These are phyloP conservation scores for Pestalotiopsis fici DNA, from an alignment of 2,329 filamentous ascomycete species.

Conservation along the genomic window DNA sequence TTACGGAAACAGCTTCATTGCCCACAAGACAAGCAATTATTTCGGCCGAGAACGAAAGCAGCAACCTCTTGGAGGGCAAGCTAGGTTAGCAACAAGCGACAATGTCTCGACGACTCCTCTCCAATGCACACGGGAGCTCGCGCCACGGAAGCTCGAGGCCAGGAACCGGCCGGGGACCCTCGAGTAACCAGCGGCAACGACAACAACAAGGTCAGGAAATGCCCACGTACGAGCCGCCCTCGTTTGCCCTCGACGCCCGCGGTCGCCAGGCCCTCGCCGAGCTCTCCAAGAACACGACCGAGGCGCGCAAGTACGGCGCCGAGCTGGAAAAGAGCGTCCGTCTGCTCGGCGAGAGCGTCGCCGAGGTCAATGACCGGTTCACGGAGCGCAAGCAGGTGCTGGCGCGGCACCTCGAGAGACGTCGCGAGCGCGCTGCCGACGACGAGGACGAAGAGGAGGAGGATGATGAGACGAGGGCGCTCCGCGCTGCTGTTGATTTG, in stretches of 20 bases:
- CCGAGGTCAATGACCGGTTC: constrained; percentile 49
- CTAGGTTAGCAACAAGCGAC: not conserved
- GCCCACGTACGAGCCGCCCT: constrained; percentile 52
- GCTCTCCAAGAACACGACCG: constrained; percentile 39
- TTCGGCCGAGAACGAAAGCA: too few species aligned
- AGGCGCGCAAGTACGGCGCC: constrained; percentile 42
- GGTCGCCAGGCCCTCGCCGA: constrained; percentile 41
- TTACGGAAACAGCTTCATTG: too few species aligned
- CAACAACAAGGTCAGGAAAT: constrained; percentile 27
- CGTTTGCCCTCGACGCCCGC: constrained; percentile 42
- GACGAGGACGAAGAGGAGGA: constrained; percentile 34
- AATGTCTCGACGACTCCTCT: constrained; percentile 22
- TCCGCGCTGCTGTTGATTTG: constrained; percentile 39
- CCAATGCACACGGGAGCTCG: constrained; percentile 16
- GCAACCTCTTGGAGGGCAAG: not conserved
- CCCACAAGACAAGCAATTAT: too few species aligned
- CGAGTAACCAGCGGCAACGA: constrained; percentile 1
- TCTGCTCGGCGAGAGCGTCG: constrained; percentile 45
- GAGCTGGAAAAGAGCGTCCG: constrained; percentile 47
- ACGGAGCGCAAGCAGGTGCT: constrained; percentile 34
- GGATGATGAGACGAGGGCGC: constrained; percentile 34
- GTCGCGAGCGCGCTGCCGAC: constrained; percentile 32
- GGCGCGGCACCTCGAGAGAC: constrained; percentile 29
- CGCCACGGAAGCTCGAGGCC: constrained; percentile 11
- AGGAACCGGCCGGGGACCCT: constrained; percentile 7